Evolutionary conservation across 164 flowering plant species (phyloP), one percentile per base, ranked within the genome.

Genomic region (Annona cherimola): DNA sequence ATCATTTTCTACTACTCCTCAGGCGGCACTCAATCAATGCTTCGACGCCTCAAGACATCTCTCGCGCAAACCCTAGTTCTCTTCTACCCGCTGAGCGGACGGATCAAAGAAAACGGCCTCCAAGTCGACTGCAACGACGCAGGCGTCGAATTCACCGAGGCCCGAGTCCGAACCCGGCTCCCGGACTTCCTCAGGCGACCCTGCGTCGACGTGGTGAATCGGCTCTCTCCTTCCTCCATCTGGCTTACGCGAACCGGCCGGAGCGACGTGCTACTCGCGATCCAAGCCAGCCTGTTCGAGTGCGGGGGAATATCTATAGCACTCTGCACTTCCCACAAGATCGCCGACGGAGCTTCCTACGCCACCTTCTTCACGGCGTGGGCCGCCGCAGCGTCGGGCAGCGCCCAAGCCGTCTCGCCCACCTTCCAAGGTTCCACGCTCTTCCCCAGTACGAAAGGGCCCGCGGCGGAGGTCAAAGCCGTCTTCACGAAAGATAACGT

Each of bases 21-120:
- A 3, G 60, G 67, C 8, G 61, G 39, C 11, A 26, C 35, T 42
- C 3, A 2, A 4, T 3, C 3, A 59, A n/a, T 3, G 7, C 3
- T 7, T 45, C 50, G 7, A 45, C 50, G 14, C n/a, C 78, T 84
- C 1, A 81, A 80, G 67, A 41, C 59, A 46, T 78, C 84, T 40
- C 71, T 84, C 2, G 74, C 84, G 42, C 18, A 73, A 11, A 79
- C 81, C 50, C 57, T 81, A 35, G 50, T 74, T 5, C 71, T n/a
- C 5, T 80, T 79, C 26, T 84, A 81, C 69, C 82, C 83, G 3
- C 69, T 81, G 1, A 82, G 84, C 11, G 86, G 86, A 39, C 75
- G 50, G 64, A 39, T 80, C 72, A 73, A 45, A 60, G 77, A 71
- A 50, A 82, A 74, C 12, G 70, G 75, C 3, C 59, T 73, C 39